These are phyloP conservation scores for Volvox africanus DNA, from an alignment of 139 green algal species.

Conservation along the genomic window DNA sequence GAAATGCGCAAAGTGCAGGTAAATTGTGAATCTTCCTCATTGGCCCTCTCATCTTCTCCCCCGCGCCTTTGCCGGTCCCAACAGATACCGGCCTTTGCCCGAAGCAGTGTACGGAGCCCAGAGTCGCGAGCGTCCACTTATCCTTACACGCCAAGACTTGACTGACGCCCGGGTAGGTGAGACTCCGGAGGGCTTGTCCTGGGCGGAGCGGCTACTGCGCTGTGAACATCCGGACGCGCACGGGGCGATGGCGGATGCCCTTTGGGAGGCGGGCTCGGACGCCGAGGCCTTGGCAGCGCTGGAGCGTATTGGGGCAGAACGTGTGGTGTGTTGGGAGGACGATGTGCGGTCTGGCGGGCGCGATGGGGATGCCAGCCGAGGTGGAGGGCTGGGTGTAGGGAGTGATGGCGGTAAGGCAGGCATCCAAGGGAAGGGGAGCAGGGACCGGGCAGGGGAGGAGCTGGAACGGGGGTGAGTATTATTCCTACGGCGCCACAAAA, in stretches of 20 bases:
- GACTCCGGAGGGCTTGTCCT: constrained; percentile 64
- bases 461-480: constrained; percentile 38
- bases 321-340: constrained; percentile 74
- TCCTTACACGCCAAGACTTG: constrained; percentile 71
- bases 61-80: not conserved
- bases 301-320: constrained; percentile 53
- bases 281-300: constrained; percentile 63
- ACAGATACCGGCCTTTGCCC: constrained; percentile 76
- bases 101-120: constrained; percentile 63
- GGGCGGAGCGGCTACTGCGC: constrained; percentile 83
- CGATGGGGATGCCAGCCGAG: constrained; percentile 17
- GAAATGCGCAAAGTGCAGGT: no score
- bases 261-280: constrained; percentile 80
- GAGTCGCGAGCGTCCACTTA: constrained; percentile 71
- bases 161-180: constrained; percentile 69
- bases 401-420: not conserved
- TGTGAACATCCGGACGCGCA: constrained; percentile 76
- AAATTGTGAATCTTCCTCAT: not conserved
- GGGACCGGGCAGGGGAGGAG: constrained; percentile 8
- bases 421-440: not conserved
- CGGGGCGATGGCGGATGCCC: constrained; percentile 67
- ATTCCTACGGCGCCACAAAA: no score
- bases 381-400: constrained; percentile 18
- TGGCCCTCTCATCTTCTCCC: not conserved
- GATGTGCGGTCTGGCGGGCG: constrained; percentile 34